These are phyloP conservation scores for Aspergillus caelatus DNA, from an alignment of 2,329 filamentous ascomycete species.

Conservation along the genomic window DNA sequence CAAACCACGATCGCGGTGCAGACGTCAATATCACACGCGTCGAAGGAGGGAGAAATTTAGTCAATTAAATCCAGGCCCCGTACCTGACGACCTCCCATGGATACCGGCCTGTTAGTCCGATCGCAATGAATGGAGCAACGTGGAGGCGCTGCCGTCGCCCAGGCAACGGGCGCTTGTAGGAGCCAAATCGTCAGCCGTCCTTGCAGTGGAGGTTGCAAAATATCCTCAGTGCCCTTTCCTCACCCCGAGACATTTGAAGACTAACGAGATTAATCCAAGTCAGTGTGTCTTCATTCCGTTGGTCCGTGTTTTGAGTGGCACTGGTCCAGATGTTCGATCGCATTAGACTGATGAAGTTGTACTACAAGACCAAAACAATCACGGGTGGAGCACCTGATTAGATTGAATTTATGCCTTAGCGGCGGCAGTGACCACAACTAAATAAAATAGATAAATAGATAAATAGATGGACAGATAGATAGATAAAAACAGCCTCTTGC, in stretches of 20 bases:
- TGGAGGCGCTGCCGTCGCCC: conserved; percentile 1
- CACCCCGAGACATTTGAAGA: not conserved
- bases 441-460: not conserved
- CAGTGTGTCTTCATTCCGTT: too few relatives aligned
- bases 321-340: not conserved
- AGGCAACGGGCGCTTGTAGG: not conserved
- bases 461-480: not conserved
- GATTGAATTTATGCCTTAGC: not conserved
- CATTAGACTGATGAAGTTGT: not conserved
- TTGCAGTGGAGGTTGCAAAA: not conserved
- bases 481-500: not conserved
- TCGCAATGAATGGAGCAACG: conserved; percentile 6
- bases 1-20: not conserved
- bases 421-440: not conserved
- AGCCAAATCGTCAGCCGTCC: not conserved
- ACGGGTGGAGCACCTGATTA: conserved; percentile 5
- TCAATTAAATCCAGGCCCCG: conserved; percentile 1
- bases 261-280: not conserved
- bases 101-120: conserved; percentile 2
- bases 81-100: not conserved
- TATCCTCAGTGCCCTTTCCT: not conserved
- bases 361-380: not conserved
- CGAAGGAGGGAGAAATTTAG: not conserved
- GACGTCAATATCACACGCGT: not conserved
- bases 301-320: not conserved